Base-by-base conservation (phyloP, 768 basidiomycete genomes). In the Collybia nuda region DNA sequence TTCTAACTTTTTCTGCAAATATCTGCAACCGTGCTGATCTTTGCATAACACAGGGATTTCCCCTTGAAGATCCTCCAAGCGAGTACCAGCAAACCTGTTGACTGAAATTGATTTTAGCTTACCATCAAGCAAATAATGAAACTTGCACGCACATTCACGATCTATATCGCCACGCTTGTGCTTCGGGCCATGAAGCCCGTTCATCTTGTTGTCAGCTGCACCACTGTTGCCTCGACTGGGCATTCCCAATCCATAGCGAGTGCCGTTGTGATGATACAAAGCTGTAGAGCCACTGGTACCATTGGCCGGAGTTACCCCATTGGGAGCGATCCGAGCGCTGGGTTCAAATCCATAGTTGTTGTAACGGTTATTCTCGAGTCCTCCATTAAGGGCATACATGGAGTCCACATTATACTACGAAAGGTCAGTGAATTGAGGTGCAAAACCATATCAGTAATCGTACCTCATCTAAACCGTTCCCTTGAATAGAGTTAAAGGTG, bases 21-120 rank as follows among this genome's bases (percentile, higher is more conserved):
- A 99, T 29, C 97, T 84, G 64, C 97, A 99, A 2, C 97, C 97
- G 68, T 98, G 96, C 69, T 99, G 97, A 69, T 99, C 97, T 67
- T 98, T 98, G 82, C 97, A 98, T 15, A 99, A 71, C 0, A 83
- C 76, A 12, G 93, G 85, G 52, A 99, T 96, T 69, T 99, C 96
- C 51, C 96, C 96, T 57, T 90, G 87, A 19, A 99, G 74, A 62
- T 99, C 97, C 64, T 99, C 97, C 47, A 99, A 77, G 38, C 94
- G 86, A 24, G 93, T 95, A 6, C 96, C 96, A 24, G 96, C 88
- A 65, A 98, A 99, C 5, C 97, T 88, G 73, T 99, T 99, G 70
- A 95, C 94, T 94, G 47, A 0, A 36, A 44, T 40, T 46, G 45
- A 40, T 24, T 12, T 47, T 2, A 41, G 48, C 50, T 37, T 44